Base-by-base conservation (phyloP, 148 eudicot genomes). In the Vaccinium vitisidaea region DNA sequence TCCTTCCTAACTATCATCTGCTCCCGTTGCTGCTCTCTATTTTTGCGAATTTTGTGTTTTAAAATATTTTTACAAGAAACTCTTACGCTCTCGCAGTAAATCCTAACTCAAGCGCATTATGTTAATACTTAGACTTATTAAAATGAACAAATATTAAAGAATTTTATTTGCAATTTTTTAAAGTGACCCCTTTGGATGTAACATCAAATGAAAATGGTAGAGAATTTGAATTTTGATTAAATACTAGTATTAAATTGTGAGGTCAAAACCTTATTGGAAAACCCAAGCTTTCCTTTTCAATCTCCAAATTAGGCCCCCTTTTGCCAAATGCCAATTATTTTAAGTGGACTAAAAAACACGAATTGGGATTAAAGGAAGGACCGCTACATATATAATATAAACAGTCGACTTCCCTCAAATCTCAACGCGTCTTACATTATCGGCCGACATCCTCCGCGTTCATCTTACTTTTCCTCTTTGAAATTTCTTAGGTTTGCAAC, bases 381-480 rank as follows among this genome's bases (percentile, higher is more conserved):
- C 6, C 5, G 43, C 75, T 27, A 69, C 74, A 27, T 69, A 12
- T 4, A n/a, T n/a, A n/a, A n/a, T 27, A 27, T 27, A 4, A 10
- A 39, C 46, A 39, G 18, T 36, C 46, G 49, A 16, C 5, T 0
- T 39, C 27, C 77, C 49, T 36, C 12, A 74, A 32, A 1, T 74
- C 77, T 76, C 53, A 76, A 76, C 79, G 79, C 79, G 79, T 21
- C 8, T 36, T 21, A 7, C 79, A 27, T 18, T 4, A 23, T 50
- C 55, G 54, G 55, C 55, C 79, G 79, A n/a, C 79, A 23, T 8
- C 30, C 79, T 76, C 79, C 79, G 55, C 79, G 79, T 76, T n/a
- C 1, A 76, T 8, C 30, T 52, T 50, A 23, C 54, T 46, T 75
- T 75, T 11, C 14, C 0, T 75, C 78, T 18, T 75, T 15, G 50